Percentiles rank a stretch among this genome's conserved stretches.
These are phyloP conservation scores for Chlorencoelia australis DNA, from an alignment of 2,329 filamentous ascomycete genomes.

Conservation along the genomic window DNA sequence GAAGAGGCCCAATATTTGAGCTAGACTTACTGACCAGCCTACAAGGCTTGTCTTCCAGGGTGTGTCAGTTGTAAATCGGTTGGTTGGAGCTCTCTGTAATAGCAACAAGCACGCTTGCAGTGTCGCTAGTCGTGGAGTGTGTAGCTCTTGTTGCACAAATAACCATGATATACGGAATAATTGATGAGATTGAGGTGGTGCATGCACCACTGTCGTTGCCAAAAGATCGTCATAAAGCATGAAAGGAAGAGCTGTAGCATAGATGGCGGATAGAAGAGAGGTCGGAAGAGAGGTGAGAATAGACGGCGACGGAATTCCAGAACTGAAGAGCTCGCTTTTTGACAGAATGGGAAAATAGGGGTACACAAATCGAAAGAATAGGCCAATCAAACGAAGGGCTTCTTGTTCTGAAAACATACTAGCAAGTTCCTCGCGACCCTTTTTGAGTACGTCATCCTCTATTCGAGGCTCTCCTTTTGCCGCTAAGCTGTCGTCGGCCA, in stretches of 20 bases:
- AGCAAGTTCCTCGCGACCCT: constrained; percentile 19
- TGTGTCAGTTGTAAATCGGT: constrained; percentile 27
- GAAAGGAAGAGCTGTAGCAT: constrained; percentile 35
- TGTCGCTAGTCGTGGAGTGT: constrained; percentile 26
- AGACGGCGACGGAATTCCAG: constrained; percentile 19
- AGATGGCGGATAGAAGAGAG: constrained; percentile 32
- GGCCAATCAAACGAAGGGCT: constrained; percentile 30
- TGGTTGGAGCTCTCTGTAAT: constrained; percentile 26
- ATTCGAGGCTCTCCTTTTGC: constrained; percentile 25
- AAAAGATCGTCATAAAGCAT: constrained; percentile 33
- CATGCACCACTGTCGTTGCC: constrained; percentile 25
- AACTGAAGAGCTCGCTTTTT: constrained; percentile 26
- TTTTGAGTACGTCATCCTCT: constrained; percentile 21
- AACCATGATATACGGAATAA: constrained; percentile 28
- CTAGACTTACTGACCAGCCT: constrained; percentile 26
- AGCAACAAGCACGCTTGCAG: constrained; percentile 28
- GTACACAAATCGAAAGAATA: constrained; percentile 34
- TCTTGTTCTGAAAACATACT: constrained; percentile 24
- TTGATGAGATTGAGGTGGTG: constrained; percentile 22
- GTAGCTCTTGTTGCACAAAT: constrained; percentile 26
- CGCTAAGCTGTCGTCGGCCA: constrained; percentile 23
- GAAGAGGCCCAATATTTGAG: constrained; percentile 26
- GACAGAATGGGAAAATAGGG: constrained; percentile 35
- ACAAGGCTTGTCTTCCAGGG: constrained; percentile 28
- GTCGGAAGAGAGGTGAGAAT: constrained; percentile 28